A percentile compares a stretch with the other conserved stretches of the same genome.
Evolutionary conservation across 140 eudicot species (phyloP).

Genomic region (Erigeron philadelphicus): DNA sequence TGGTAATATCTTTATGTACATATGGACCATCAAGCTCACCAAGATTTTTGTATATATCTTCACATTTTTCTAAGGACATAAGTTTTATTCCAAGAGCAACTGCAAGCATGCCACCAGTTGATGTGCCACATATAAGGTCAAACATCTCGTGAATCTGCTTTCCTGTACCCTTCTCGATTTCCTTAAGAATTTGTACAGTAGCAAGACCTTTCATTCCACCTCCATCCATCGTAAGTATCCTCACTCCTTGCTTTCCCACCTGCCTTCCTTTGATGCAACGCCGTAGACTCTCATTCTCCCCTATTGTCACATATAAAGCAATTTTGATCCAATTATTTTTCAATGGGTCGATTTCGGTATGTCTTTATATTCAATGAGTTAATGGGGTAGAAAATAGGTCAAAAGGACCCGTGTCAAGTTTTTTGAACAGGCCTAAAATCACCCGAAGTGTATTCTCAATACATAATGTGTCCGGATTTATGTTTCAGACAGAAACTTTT

Average conservation of each 20-base stretch:
- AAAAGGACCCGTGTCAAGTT: background rate
- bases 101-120: constrained; percentile 99
- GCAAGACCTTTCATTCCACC: constrained; percentile 99
- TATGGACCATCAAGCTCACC: constrained; percentile 43
- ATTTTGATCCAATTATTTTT: background rate
- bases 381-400: background rate
- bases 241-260: constrained; percentile 75
- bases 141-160: constrained; percentile 88
- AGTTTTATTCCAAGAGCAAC: constrained; percentile 91
- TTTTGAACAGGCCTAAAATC: background rate
- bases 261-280: constrained; percentile 73
- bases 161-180: constrained; percentile 88
- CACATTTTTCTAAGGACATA: constrained; percentile 82
- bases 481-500: background rate
- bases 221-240: constrained; percentile 95
- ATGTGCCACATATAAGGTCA: constrained; percentile 97
- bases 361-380: background rate
- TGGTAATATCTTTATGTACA: background rate
- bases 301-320: constrained; percentile 28
- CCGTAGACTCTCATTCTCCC: constrained; percentile 86
- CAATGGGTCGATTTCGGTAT: background rate
- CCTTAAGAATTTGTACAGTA: constrained; percentile 84
- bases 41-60: constrained; percentile 86
- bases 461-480: background rate
- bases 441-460: background rate